Conservation (phyloP, 495 filamentous ascomycete genomes). For the Cercophora scortea region DNA sequence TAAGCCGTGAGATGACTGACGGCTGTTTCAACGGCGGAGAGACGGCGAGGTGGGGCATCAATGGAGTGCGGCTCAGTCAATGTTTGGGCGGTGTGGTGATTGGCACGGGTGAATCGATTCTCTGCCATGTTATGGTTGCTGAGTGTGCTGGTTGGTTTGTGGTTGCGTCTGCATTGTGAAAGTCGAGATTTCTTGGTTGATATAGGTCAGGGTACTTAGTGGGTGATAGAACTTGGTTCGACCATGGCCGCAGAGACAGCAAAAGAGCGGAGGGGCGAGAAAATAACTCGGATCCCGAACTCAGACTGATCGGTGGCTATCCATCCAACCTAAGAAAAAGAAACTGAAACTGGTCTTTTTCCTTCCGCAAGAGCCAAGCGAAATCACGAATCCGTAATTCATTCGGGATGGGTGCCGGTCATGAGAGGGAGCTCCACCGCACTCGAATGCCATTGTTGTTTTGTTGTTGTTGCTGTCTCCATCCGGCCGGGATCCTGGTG, state of each 20-base stretch:
- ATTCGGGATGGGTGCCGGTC: no score
- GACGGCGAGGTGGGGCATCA: background rate
- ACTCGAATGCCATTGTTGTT: no score
- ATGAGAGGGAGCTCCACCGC: background rate
- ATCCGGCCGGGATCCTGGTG: background rate
- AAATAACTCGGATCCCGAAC: background rate
- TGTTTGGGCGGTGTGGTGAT: slow-evolving; percentile 1
- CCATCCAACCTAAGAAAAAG: no score
- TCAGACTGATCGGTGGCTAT: background rate
- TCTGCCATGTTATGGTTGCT: slow-evolving; percentile 2
- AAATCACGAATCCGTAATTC: no score
- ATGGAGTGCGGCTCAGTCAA: background rate
- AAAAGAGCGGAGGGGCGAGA: background rate
- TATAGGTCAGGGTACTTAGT: slow-evolving; percentile 11
- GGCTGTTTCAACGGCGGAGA: background rate
- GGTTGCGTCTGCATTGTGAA: background rate
- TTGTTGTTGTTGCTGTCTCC: background rate
- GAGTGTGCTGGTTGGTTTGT: slow-evolving; percentile 5
- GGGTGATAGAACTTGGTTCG: background rate
- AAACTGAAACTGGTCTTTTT: no score
- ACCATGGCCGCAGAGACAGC: background rate
- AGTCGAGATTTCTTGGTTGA: background rate
- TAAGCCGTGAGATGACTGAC: no score
- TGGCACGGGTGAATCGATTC: slow-evolving; percentile 17
- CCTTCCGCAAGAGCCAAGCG: no score